Evolutionary conservation across 1,284 basidiomycete genomes (phyloP), one percentile per base, ranked within the genome.

Genomic region (Sanguinoderma infundibulare): DNA sequence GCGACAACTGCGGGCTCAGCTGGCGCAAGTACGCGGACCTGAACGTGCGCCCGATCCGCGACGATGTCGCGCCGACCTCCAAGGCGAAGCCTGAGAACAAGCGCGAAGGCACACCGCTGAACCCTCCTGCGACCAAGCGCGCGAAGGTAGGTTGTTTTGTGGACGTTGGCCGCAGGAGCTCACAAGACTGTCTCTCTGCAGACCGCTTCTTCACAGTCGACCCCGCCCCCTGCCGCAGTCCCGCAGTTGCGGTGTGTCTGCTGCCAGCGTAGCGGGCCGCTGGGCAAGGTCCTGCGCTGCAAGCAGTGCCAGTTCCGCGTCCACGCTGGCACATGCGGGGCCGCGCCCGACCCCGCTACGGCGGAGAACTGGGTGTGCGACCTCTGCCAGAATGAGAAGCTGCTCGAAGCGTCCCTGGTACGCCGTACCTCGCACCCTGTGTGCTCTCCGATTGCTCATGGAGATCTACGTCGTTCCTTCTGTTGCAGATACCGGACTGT

Each of bases 1-100:
- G 94, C 74, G 91, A 95, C 53, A 82, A 75, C 34, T 96, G 94
- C 71, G 94, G 94, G 53, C 81, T 82, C 38, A 87, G 86, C 67
- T 96, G 94, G 88, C 81, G 94, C 66, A 96, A 95, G 75, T 96
- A 96, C 72, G 94, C 93, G 0, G 93, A 96, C 69, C 77, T 93
- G 44, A 91, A 89, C 68, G 87, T 91, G 20, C 80, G 90, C 40
- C 87, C 87, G 5, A 69, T 86, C 32, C 82, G 91, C 24, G 92
- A 93, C 60, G 91, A 92, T 46, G 78, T 81, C 0, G 69, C 78
- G 0, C 55, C 71, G n/a, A 79, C 78, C 50, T 22, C 42, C 20
- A 54, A 42, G 30, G 87, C 85, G 74, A 83, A 81, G 65, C 57
- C 70, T 6, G 69, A 68, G 8, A 88, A 92, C 65, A 94, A 94